These are phyloP conservation scores for Penicillium daleae DNA, from an alignment of 495 filamentous ascomycete species.

Conservation along the genomic window DNA sequence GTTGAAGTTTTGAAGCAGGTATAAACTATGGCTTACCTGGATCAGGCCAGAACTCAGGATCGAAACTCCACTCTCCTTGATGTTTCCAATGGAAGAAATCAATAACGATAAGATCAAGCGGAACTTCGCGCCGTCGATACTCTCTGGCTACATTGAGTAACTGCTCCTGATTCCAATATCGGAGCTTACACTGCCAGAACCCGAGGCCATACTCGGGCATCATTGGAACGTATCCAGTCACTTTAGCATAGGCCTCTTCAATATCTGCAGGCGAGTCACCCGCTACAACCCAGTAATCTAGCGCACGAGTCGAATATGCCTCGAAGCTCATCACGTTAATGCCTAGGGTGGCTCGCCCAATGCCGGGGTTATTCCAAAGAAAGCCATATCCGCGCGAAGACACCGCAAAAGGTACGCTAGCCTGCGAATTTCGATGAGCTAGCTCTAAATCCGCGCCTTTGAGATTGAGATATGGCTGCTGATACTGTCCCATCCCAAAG, in stretches of 20 bases:
- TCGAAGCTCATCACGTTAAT: constrained; percentile 63
- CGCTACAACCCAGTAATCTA: constrained; percentile 64
- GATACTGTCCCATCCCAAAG: constrained; percentile 67
- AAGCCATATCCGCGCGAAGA: constrained; percentile 60
- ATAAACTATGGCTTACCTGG: constrained; percentile 36
- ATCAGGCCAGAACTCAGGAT: constrained; percentile 61
- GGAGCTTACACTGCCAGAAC: constrained; percentile 66
- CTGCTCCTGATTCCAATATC: constrained; percentile 63
- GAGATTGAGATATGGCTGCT: constrained; percentile 58
- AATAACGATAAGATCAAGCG: constrained; percentile 60
- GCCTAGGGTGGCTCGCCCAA: constrained; percentile 59
- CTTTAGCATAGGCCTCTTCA: constrained; percentile 52
- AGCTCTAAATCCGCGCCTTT: constrained; percentile 61
- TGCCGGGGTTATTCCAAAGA: constrained; percentile 61
- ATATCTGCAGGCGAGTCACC: constrained; percentile 57
- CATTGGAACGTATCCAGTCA: constrained; percentile 58
- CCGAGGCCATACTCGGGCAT: constrained; percentile 67
- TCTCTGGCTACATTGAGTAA: constrained; percentile 57
- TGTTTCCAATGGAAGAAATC: constrained; percentile 65
- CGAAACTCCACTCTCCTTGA: constrained; percentile 64
- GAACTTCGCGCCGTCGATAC: constrained; percentile 52
- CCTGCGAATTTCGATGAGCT: constrained; percentile 65
- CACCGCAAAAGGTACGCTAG: constrained; percentile 58
- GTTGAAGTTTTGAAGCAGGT: not conserved
- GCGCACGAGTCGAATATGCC: constrained; percentile 51